Conservation (phyloP, 148 eudicot genomes). For the Arctostaphylos glauca region DNA sequence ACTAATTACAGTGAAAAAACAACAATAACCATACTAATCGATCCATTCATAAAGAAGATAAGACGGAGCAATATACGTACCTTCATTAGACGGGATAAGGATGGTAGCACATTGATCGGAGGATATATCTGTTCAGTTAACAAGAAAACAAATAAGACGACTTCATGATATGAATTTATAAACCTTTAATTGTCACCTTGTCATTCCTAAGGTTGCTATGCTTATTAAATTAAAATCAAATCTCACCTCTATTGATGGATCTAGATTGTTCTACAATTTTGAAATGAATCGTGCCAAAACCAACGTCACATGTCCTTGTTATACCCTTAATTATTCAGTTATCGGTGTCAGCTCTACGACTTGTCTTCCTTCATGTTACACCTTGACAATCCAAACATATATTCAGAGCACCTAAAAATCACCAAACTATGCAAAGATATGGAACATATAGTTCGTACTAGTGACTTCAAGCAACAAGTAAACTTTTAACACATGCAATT, state of each 20-base stretch:
- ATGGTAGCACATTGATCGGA: slow-evolving; percentile 97
- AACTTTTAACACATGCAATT: slow-evolving; percentile 2
- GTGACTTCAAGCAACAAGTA: neutral
- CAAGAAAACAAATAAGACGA: slow-evolving; percentile 2
- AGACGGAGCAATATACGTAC: slow-evolving; percentile 32
- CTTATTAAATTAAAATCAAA: neutral
- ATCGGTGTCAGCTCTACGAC: neutral
- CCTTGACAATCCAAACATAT: neutral
- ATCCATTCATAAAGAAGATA: neutral
- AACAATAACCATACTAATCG: neutral
- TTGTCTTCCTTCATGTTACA: neutral
- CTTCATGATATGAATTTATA: neutral
- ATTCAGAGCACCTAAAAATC: neutral
- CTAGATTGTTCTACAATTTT: neutral
- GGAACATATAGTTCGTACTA: neutral
- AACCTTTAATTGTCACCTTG: neutral
- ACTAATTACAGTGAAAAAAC: neutral
- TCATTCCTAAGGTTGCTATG: neutral
- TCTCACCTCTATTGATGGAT: neutral
- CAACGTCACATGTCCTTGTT: neutral
- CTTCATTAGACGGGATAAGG: slow-evolving; percentile 97
- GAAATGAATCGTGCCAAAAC: neutral
- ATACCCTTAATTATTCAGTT: neutral
- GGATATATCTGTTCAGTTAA: slow-evolving; percentile 78
- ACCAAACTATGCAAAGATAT: neutral